Base-by-base conservation (phyloP, 257 asterid genomes). In the Capsicum rhomboideum region DNA sequence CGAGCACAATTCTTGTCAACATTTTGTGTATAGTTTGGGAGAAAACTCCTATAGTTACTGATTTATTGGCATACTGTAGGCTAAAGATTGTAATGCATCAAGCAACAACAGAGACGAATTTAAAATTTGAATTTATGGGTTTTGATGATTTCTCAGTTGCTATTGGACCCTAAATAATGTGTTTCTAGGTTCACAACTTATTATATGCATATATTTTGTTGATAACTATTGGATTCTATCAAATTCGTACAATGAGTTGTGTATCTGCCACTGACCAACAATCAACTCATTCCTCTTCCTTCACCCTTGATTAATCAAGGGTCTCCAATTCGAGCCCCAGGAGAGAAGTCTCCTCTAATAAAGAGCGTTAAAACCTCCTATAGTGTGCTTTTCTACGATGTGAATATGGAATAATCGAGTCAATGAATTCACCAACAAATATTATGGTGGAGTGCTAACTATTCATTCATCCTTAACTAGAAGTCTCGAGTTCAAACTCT, bases 331-430 rank as follows among this genome's bases (percentile, higher is more conserved):
- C 3, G 37, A 34, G 37, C 4, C 26, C 10, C 6, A 12, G 2
- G n/a, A 13, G n/a, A 13, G 44, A 28, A 18, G n/a, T 16, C 6
- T 66, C 20, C 12, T 29, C 13, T 16, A 0, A 0, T 14, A 66
- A 55, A 0, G 8, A 31, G 50, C 6, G 0, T 4, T 34, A 18
- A 67, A 67, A 34, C 0, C 49, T 31, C 0, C 0, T 1, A 0
- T 66, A 16, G 2, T 16, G 1, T 1, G 5, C 0, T 56, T n/a
- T 11, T 17, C 20, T 66, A 8, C 4, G 18, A 17, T 4, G 26
- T 31, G 8, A 34, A 67, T 7, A 0, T 1, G 1, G 1, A 67
- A 4, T 66, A 14, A 29, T 29, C 1, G 13, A 64, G 18, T 28
- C 56, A 52, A 17, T 52, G 20, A 4, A 13, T 13, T 52, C 53